Percentiles rank a stretch among this genome's conserved stretches.
Conservation (phyloP, 306 rosid species). For the Cyamopsis tetragonoloba region DNA sequence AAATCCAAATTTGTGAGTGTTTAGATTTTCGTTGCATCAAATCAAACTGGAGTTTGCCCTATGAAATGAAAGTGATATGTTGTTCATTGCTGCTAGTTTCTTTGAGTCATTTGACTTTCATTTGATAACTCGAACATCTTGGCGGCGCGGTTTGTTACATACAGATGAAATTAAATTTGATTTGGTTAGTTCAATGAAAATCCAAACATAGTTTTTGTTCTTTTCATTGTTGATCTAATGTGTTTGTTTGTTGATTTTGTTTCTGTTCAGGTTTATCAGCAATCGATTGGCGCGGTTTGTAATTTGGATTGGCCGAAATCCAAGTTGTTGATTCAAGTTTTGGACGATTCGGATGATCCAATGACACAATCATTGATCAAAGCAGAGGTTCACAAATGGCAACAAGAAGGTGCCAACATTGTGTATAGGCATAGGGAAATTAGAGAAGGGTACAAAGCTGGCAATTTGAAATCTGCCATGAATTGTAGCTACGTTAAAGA, state of each 20-base stretch:
- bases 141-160: too few relatives aligned
- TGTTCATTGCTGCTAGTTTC: too few relatives aligned
- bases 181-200: too few relatives aligned
- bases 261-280: conserved; percentile 73
- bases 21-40: too few relatives aligned
- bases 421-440: conserved; percentile 72
- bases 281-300: conserved; percentile 80
- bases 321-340: conserved; percentile 65
- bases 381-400: conserved; percentile 81
- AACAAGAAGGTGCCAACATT: conserved; percentile 68
- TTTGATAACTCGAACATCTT: too few relatives aligned
- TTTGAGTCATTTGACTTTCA: too few relatives aligned
- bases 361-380: conserved; percentile 58
- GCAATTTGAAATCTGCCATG: conserved; percentile 94
- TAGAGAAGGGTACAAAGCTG: conserved; percentile 92
- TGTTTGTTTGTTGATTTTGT: neutral
- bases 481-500: conserved; percentile 81
- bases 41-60: too few relatives aligned
- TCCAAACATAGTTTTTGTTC: neutral
- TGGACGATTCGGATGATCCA: conserved; percentile 91
- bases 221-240: neutral
- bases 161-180: too few relatives aligned
- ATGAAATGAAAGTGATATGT: too few relatives aligned
- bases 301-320: conserved; percentile 87
- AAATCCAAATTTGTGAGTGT: too few relatives aligned